Conservation (phyloP, 352 stramenopile species). For the Pythium biforme region DNA sequence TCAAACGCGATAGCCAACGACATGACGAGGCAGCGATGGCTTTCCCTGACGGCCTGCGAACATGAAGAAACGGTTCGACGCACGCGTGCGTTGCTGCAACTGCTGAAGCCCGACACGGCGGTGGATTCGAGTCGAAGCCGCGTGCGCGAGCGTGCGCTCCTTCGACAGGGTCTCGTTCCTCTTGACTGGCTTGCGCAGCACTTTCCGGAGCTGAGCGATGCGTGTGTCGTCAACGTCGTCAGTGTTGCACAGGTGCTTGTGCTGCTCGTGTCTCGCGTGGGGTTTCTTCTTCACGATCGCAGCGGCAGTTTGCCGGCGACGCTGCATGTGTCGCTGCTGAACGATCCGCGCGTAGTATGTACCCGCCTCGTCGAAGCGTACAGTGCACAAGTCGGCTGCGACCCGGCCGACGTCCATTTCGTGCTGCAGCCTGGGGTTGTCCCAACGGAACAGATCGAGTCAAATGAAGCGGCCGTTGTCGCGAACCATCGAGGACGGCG, state of each 20-base stretch:
- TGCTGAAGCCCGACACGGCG: neutral
- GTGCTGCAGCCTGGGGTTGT: constrained; percentile 1
- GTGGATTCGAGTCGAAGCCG: neutral
- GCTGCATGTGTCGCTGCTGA: constrained; percentile 12
- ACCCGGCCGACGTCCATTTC: constrained; percentile 6
- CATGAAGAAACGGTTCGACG: neutral
- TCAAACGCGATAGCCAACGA: neutral
- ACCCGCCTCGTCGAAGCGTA: neutral
- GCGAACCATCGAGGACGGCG: neutral
- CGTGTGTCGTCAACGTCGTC: constrained; percentile 9
- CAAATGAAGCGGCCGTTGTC: neutral
- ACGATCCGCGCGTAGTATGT: neutral
- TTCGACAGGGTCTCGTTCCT: constrained; percentile 17
- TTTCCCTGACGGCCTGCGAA: neutral
- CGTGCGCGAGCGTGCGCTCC: neutral
- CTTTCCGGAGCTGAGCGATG: constrained; percentile 7
- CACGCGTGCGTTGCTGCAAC: neutral
- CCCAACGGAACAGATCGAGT: neutral
- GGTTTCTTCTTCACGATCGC: constrained; percentile 5
- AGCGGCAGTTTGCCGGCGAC: neutral
- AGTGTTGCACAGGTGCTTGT: constrained; percentile 24
- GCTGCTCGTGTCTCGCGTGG: constrained; percentile 18
- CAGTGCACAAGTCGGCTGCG: neutral
- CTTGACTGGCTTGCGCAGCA: constrained; percentile 8
- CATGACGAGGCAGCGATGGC: neutral